Percentiles rank a stretch among this genome's conserved stretches.
Conservation (phyloP, 2,329 filamentous ascomycete genomes). For the Ascomycota sp. region DNA sequence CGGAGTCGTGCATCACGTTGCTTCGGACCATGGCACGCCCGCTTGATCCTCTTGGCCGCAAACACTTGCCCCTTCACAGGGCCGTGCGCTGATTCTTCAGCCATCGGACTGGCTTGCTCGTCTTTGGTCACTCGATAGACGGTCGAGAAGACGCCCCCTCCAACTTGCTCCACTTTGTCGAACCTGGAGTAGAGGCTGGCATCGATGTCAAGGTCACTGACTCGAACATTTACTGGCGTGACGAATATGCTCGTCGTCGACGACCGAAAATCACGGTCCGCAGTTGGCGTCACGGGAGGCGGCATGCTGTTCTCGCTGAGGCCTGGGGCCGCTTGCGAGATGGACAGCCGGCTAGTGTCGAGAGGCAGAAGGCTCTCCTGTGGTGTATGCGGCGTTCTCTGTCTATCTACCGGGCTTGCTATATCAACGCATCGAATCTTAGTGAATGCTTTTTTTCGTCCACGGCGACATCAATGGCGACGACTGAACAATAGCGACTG, state of each 20-base stretch:
- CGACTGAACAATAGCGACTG: conserved; percentile 11
- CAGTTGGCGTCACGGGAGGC: conserved; percentile 64
- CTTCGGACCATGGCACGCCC: conserved; percentile 54
- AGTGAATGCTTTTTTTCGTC: conserved; percentile 25
- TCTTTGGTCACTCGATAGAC: conserved; percentile 57
- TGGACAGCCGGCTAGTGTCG: conserved; percentile 67
- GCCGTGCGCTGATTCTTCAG: conserved; percentile 23
- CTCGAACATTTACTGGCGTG: conserved; percentile 48
- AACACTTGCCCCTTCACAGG: conserved; percentile 43
- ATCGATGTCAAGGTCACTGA: conserved; percentile 52
- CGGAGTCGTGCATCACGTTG: conserved; percentile 71
- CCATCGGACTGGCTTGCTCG: conserved; percentile 12
- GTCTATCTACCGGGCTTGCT: conserved; percentile 42
- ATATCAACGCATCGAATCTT: conserved; percentile 24
- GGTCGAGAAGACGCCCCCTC: conserved; percentile 80
- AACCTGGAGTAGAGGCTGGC: conserved; percentile 56
- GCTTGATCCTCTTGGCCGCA: conserved; percentile 84
- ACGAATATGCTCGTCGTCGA: conserved; percentile 36
- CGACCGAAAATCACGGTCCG: conserved; percentile 29
- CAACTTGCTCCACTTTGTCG: conserved; percentile 58
- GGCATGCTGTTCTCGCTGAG: conserved; percentile 16
- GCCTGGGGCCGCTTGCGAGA: conserved; percentile 38
- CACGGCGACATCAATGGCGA: conserved; percentile 8
- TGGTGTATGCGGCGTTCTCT: conserved; percentile 56
- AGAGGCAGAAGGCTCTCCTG: conserved; percentile 52